Base-by-base conservation (phyloP, 257 asterid species). In the Misopates orontium region DNA sequence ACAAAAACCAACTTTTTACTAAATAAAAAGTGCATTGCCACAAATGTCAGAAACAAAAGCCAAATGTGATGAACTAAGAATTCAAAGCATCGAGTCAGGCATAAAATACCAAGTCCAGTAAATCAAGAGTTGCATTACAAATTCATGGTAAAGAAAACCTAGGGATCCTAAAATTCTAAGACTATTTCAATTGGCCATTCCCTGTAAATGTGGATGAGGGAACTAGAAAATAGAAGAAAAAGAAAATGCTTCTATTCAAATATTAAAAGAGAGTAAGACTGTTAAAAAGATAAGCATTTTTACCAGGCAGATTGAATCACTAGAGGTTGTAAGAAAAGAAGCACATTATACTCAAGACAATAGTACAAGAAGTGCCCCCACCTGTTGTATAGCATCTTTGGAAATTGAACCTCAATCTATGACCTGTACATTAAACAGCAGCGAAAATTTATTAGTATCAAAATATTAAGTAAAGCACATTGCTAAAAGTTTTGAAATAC, bases 381-480 rank as follows among this genome's bases (percentile, higher is more conserved):
- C 71, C 73, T 44, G 59, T 25, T 24, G 16, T 12, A n/a, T n/a
- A 66, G 62, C 65, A 62, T 40, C 65, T 76, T 66, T 47, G 19
- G 4, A 45, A 45, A 48, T 60, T 63, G 65, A 48, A 58, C 53
- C 57, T 28, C 61, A 56, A 56, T 52, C 65, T 62, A 69, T 67
- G 54, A 64, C 72, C 66, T 64, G 73, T 57, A 77, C 52, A 54
- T 18, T 41, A 45, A 47, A 48, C 70, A 64, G 16, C 28, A 45
- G 51, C 51, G 4, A 32, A 60, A 23, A 9, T 39, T 36, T 11
- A 58, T 21, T 18, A 28, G 3, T 7, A 28, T 7, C 13, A 28
- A 63, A 71, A 22, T 15, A 0, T 13, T 22, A 0, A 39, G 44
- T n/a, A 25, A n/a, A 66, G 20, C 22, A 24, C 24, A 32, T 57